A percentile compares a stretch with the other conserved stretches of the same genome.
phyloP scores from a whole-genome alignment of 2,329 filamentous ascomycete genomes.

The Dactylonectria estremocensis region DNA sequence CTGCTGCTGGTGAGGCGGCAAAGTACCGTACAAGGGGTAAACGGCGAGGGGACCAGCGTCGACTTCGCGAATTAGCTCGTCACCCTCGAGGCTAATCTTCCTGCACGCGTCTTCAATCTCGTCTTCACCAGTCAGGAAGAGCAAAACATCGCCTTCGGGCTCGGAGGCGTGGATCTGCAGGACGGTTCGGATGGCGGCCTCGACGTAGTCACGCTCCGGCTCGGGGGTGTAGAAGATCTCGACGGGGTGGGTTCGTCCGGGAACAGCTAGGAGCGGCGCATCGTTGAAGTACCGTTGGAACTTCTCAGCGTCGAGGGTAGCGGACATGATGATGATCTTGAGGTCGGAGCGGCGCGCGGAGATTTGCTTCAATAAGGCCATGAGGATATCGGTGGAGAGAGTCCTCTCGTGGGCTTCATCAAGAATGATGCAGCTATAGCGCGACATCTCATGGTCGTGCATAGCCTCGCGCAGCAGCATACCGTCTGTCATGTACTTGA shows the following conservation, averaged over 20 bases:
- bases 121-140: slow-evolving; percentile 98
- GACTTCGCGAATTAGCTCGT: slow-evolving; percentile 92
- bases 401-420: slow-evolving; percentile 99
- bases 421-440: slow-evolving; percentile 98
- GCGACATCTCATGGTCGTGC: slow-evolving; percentile 91
- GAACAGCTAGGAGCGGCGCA: slow-evolving; percentile 92
- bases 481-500: slow-evolving; percentile 99
- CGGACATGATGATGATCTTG: slow-evolving; percentile 99
- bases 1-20: slow-evolving; percentile 94
- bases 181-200: slow-evolving; percentile 94
- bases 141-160: slow-evolving; percentile 89
- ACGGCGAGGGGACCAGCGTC: slow-evolving; percentile 91
- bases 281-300: slow-evolving; percentile 98
- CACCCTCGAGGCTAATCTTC: slow-evolving; percentile 91
- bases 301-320: slow-evolving; percentile 96
- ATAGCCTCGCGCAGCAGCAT: slow-evolving; percentile 98
- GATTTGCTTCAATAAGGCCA: slow-evolving; percentile 95
- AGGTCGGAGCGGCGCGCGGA: slow-evolving; percentile 86
- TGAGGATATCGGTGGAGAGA: slow-evolving; percentile 95
- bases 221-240: slow-evolving; percentile 99
- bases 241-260: slow-evolving; percentile 94
- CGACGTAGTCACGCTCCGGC: slow-evolving; percentile 95
- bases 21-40: slow-evolving; percentile 93
- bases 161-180: slow-evolving; percentile 97
- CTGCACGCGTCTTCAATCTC: slow-evolving; percentile 97